A percentile compares a stretch with the other conserved stretches of the same genome.
These are phyloP conservation scores for Phytophthora ramorum DNA, from an alignment of 352 stramenopile species.

Conservation along the genomic window DNA sequence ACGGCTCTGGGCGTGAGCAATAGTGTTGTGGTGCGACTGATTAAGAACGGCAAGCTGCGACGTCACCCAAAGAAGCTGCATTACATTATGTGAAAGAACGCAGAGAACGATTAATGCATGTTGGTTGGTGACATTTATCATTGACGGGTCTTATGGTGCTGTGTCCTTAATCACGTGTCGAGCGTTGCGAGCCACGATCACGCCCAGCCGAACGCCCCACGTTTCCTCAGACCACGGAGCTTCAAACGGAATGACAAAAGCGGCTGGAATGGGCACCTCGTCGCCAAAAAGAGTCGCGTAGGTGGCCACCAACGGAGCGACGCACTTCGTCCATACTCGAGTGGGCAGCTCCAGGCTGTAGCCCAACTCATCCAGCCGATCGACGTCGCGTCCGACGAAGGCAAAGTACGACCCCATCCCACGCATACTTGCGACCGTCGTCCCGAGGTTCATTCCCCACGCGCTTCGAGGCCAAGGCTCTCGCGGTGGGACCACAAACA, in stretches of 20 bases:
- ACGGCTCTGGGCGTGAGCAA: slow-evolving; percentile 42
- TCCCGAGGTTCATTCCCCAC: slow-evolving; percentile 38
- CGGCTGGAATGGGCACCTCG: slow-evolving; percentile 47
- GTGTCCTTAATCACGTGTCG: too few species aligned
- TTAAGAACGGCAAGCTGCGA: slow-evolving; percentile 41
- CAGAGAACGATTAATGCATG: background rate
- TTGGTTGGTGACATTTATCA: background rate
- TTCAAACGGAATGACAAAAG: slow-evolving; percentile 81
- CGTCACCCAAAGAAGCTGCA: slow-evolving; percentile 49
- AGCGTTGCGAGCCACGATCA: background rate
- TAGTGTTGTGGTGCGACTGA: slow-evolving; percentile 42
- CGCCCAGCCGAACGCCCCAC: slow-evolving; percentile 40
- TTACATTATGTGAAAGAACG: slow-evolving; percentile 39
- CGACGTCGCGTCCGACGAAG: slow-evolving; percentile 28
- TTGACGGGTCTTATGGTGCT: too few species aligned
- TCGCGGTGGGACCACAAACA: slow-evolving; percentile 46
- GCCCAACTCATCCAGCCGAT: slow-evolving; percentile 25
- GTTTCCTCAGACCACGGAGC: slow-evolving; percentile 78
- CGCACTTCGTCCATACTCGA: slow-evolving; percentile 1
- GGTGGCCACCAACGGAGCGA: background rate
- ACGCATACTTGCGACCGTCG: slow-evolving; percentile 21
- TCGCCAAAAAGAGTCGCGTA: background rate
- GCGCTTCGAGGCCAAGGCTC: slow-evolving; percentile 38
- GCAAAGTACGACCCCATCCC: slow-evolving; percentile 39
- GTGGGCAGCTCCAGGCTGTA: slow-evolving; percentile 24